Percentiles rank a stretch among this genome's conserved stretches.
These are phyloP conservation scores for Ceratobasidium sp. DNA, from an alignment of 1,284 basidiomycete species.

Conservation along the genomic window DNA sequence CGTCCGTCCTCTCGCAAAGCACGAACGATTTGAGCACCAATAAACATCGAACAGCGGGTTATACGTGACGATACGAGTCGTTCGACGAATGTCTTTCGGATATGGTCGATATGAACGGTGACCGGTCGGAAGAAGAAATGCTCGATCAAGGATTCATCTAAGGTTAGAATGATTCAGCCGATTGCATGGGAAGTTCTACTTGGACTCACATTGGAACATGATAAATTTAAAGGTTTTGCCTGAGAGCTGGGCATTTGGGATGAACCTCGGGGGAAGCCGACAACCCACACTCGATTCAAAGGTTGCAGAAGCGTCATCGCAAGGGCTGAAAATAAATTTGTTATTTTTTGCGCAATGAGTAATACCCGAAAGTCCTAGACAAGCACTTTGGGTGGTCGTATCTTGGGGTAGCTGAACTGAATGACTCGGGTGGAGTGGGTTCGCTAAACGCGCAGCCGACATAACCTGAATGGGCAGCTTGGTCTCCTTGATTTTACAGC, in stretches of 20 bases:
- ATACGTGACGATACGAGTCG: not conserved
- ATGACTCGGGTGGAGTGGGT: too few relatives aligned
- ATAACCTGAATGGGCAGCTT: too few relatives aligned
- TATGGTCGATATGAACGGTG: not conserved
- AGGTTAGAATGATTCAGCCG: not conserved
- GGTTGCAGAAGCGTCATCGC: too few relatives aligned
- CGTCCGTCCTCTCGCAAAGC: not conserved
- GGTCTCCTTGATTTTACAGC: too few relatives aligned
- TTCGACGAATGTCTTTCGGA: not conserved
- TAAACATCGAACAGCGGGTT: not conserved
- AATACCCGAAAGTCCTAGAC: too few relatives aligned
- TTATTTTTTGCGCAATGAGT: too few relatives aligned
- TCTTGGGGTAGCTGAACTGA: too few relatives aligned
- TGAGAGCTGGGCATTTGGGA: not conserved
- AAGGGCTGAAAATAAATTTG: too few relatives aligned
- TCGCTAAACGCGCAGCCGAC: too few relatives aligned
- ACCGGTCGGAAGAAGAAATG: not conserved
- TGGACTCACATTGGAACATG: slow-evolving; percentile 6
- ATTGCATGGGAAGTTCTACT: not conserved
- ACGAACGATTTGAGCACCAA: not conserved
- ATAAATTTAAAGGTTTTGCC: not conserved
- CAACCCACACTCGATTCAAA: not conserved
- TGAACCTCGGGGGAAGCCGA: not conserved
- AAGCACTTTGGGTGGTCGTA: too few relatives aligned
- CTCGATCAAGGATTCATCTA: slow-evolving; percentile 4